Evolutionary conservation across 805 yeast species (phyloP).

Genomic region (Starmera dryadoides): DNA sequence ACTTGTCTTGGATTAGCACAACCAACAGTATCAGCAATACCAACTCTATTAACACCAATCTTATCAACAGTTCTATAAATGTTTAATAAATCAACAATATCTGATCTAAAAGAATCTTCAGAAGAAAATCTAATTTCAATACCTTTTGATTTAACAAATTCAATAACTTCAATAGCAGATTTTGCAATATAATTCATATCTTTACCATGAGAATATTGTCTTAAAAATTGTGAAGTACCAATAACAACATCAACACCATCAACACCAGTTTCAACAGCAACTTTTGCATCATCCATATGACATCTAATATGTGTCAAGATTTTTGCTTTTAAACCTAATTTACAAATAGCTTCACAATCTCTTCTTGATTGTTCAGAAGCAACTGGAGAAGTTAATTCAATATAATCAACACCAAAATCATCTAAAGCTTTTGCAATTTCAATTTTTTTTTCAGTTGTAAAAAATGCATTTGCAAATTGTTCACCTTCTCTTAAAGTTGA

Average conservation of each 20-base stretch:
- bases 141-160: conserved; percentile 93
- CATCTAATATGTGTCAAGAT: conserved; percentile 95
- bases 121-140: conserved; percentile 95
- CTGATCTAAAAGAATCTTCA: conserved; percentile 96
- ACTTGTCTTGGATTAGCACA: conserved; percentile 99
- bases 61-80: conserved; percentile 95
- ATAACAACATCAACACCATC: conserved; percentile 96
- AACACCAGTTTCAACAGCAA: conserved; percentile 95
- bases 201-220: conserved; percentile 95
- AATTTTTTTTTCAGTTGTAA: conserved; percentile 88
- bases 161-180: conserved; percentile 93
- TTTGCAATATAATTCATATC: conserved; percentile 97
- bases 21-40: conserved; percentile 99
- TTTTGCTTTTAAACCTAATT: conserved; percentile 92
- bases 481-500: conserved; percentile 97
- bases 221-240: conserved; percentile 87
- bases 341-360: conserved; percentile 98
- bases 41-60: conserved; percentile 97
- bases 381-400: conserved; percentile 95
- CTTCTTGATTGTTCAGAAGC: conserved; percentile 89
- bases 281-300: conserved; percentile 97
- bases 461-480: conserved; percentile 96
- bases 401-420: conserved; percentile 97
- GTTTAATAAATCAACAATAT: conserved; percentile 88
- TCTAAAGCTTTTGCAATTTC: conserved; percentile 96